Percentiles rank a stretch among this genome's conserved stretches.
These are phyloP conservation scores for Malus hybrid DNA, from an alignment of 331 rosid genomes.

Conservation along the genomic window DNA sequence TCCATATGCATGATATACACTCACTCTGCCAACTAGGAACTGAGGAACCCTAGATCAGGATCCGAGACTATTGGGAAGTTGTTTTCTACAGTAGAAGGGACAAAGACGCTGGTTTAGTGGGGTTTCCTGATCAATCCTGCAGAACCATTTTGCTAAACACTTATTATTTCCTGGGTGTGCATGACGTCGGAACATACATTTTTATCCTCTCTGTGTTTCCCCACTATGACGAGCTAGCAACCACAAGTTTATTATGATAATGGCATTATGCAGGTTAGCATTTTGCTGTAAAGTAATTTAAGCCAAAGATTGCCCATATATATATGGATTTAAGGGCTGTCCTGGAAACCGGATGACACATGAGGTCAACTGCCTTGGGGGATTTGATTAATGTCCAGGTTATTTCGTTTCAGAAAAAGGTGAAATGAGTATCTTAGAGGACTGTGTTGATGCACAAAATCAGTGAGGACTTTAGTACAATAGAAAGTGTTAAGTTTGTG, in stretches of 20 bases:
- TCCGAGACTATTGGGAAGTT: slow-evolving; percentile 30
- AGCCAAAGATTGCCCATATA: slow-evolving; percentile 22
- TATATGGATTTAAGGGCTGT: not conserved
- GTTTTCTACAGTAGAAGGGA: slow-evolving; percentile 27
- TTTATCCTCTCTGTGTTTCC: slow-evolving; percentile 14
- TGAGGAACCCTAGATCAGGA: slow-evolving; percentile 11
- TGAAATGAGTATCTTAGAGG: not conserved
- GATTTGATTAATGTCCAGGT: not conserved
- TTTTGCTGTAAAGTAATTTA: slow-evolving; percentile 10
- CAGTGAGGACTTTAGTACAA: too few species aligned
- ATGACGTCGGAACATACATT: slow-evolving; percentile 40
- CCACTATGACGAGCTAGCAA: slow-evolving; percentile 28
- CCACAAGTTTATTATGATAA: slow-evolving; percentile 11
- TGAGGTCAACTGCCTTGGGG: slow-evolving; percentile 7
- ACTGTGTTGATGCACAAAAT: too few species aligned
- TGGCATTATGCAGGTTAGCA: slow-evolving; percentile 11
- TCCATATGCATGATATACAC: slow-evolving; percentile 4
- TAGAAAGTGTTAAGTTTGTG: too few species aligned
- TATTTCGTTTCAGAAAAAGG: too few species aligned
- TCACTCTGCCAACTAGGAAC: not conserved
- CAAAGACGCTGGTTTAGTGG: slow-evolving; percentile 34
- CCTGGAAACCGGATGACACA: not conserved
- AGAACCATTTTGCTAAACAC: slow-evolving; percentile 23
- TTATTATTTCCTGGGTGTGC: slow-evolving; percentile 19
- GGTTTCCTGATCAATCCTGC: not conserved